phyloP scores from a whole-genome alignment of 2,329 filamentous ascomycete genomes.

The Fusarium kyushuense region DNA sequence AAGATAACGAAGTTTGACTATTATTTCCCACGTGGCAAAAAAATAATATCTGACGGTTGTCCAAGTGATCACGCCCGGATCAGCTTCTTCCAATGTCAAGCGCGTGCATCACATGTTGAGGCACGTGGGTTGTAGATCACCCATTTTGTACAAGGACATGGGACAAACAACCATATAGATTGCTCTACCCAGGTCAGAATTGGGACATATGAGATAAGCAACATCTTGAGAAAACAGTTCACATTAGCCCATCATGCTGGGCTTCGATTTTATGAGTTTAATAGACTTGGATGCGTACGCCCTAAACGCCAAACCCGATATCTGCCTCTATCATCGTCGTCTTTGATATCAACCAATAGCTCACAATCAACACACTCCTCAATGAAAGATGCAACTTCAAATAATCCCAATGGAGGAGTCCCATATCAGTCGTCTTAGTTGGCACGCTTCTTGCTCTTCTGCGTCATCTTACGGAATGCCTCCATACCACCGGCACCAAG shows the following conservation, averaged over 20 bases:
- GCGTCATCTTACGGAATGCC: slow-evolving; percentile 74
- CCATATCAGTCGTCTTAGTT: slow-evolving; percentile 10
- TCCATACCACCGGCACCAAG: slow-evolving; percentile 73
- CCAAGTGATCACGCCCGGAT: neutral
- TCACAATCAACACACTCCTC: slow-evolving; percentile 30
- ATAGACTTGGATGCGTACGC: slow-evolving; percentile 36
- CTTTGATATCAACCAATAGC: slow-evolving; percentile 39
- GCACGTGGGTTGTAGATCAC: slow-evolving; percentile 22
- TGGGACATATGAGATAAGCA: neutral
- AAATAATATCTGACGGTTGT: neutral
- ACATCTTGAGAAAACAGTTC: neutral
- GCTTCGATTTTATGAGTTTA: slow-evolving; percentile 24
- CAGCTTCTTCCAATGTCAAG: slow-evolving; percentile 3
- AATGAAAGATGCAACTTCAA: slow-evolving; percentile 1
- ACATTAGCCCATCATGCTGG: slow-evolving; percentile 16
- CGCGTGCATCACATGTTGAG: neutral
- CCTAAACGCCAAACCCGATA: slow-evolving; percentile 41
- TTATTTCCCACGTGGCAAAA: neutral
- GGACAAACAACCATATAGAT: neutral
- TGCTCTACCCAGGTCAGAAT: neutral
- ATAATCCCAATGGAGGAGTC: neutral
- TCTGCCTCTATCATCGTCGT: slow-evolving; percentile 29
- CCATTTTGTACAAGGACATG: slow-evolving; percentile 13
- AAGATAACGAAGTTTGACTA: neutral
- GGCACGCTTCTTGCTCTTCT: slow-evolving; percentile 68